These are phyloP conservation scores for Hemileccinum impolitum DNA, from an alignment of 768 basidiomycete species.

Conservation along the genomic window DNA sequence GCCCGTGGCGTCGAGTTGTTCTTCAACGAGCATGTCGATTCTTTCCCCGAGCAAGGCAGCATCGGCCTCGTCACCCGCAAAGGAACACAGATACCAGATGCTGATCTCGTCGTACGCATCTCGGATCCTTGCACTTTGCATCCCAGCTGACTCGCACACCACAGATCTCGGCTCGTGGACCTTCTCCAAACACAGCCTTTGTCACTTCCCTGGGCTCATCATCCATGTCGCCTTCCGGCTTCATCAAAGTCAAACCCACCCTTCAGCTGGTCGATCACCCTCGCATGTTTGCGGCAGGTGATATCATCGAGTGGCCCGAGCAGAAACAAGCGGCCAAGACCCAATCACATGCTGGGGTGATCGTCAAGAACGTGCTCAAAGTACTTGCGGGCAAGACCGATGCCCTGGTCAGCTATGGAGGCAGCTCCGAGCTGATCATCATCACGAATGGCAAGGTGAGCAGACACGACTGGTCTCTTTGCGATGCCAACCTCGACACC, in stretches of 20 bases:
- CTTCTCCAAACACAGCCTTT: conserved; percentile 53
- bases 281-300: conserved; percentile 62
- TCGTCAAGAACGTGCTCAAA: conserved; percentile 47
- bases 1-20: conserved; percentile 48
- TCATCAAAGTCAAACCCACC: conserved; percentile 53
- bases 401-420: conserved; percentile 42
- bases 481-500: background rate
- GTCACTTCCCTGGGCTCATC: conserved; percentile 42
- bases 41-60: conserved; percentile 36
- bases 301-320: conserved; percentile 60
- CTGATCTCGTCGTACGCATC: conserved; percentile 55
- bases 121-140: background rate
- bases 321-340: conserved; percentile 58
- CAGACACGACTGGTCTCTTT: background rate
- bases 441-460: conserved; percentile 53
- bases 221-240: conserved; percentile 34
- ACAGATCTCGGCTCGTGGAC: conserved; percentile 29
- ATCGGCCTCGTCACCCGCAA: conserved; percentile 46
- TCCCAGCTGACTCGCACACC: background rate
- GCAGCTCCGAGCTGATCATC: conserved; percentile 50
- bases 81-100: conserved; percentile 43
- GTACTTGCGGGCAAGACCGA: conserved; percentile 37
- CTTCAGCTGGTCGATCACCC: conserved; percentile 52
- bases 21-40: conserved; percentile 51
- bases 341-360: conserved; percentile 39